phyloP scores from a whole-genome alignment of 2,329 filamentous ascomycete species.

The Beauveria asiatica region DNA sequence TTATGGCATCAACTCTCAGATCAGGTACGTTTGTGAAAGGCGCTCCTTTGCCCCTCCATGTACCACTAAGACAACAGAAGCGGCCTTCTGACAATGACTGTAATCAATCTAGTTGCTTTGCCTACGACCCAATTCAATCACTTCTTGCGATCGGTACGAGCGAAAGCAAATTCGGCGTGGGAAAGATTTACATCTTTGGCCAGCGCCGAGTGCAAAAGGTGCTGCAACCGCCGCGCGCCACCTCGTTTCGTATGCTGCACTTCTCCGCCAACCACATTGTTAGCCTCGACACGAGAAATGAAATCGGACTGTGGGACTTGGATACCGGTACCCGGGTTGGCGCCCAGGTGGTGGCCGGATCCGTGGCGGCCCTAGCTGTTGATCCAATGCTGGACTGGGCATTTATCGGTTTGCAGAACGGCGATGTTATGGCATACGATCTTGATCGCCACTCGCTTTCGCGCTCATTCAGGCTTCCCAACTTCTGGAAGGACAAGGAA shows the following conservation, averaged over 20 bases:
- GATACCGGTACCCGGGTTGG: constrained; percentile 58
- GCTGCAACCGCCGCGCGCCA: constrained; percentile 60
- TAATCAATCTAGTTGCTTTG: constrained; percentile 55
- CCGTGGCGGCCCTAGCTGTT: constrained; percentile 64
- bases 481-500: constrained; percentile 73
- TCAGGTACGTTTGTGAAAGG: constrained; percentile 38
- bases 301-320: constrained; percentile 76
- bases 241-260: constrained; percentile 68
- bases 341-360: constrained; percentile 67
- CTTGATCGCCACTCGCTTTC: constrained; percentile 67
- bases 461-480: constrained; percentile 71
- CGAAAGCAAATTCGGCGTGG: constrained; percentile 75
- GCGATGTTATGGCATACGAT: constrained; percentile 88
- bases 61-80: background rate
- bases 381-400: constrained; percentile 93
- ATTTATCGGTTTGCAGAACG: constrained; percentile 72
- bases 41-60: background rate
- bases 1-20: constrained; percentile 73
- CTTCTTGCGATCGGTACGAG: constrained; percentile 86
- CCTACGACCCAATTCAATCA: constrained; percentile 90
- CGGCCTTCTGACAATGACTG: constrained; percentile 12
- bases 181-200: constrained; percentile 84
- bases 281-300: constrained; percentile 77
- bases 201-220: constrained; percentile 70
- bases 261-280: constrained; percentile 83